Percentiles rank a stretch among this genome's conserved stretches.
Conservation (phyloP, 257 asterid genomes). For the Forsythia viridissima region DNA sequence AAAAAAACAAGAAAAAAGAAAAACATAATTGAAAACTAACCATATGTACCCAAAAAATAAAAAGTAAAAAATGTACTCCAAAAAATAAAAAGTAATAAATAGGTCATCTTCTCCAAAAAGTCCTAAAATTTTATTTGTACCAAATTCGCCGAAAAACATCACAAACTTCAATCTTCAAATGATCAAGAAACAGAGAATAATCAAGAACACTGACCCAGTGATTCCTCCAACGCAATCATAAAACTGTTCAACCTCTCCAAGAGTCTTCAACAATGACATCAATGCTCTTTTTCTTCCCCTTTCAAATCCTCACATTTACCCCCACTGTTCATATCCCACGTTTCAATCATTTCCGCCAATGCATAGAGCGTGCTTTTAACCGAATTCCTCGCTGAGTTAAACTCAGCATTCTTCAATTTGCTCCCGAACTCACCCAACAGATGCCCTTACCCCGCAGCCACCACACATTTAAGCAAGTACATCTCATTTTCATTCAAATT, state of each 20-base stretch:
- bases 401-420: constrained; percentile 32
- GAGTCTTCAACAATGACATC: constrained; percentile 69
- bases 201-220: constrained; percentile 67
- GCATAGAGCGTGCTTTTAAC: constrained; percentile 71
- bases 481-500: constrained; percentile 56
- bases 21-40: too few species aligned
- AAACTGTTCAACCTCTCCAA: constrained; percentile 79
- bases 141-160: too few species aligned
- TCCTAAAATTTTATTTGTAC: too few species aligned
- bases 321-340: constrained; percentile 58
- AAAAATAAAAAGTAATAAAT: too few species aligned
- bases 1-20: too few species aligned
- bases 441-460: constrained; percentile 86
- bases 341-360: constrained; percentile 86
- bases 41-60: too few species aligned
- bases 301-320: constrained; percentile 30
- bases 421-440: constrained; percentile 50
- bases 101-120: too few species aligned
- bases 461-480: constrained; percentile 80
- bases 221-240: constrained; percentile 96
- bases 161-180: too few species aligned
- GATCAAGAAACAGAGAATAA: constrained; percentile 8
- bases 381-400: constrained; percentile 43
- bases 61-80: too few species aligned
- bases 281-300: constrained; percentile 54